Evolutionary conservation across 2,329 filamentous ascomycete genomes (phyloP).

Genomic region (Cercospora nicotianae): DNA sequence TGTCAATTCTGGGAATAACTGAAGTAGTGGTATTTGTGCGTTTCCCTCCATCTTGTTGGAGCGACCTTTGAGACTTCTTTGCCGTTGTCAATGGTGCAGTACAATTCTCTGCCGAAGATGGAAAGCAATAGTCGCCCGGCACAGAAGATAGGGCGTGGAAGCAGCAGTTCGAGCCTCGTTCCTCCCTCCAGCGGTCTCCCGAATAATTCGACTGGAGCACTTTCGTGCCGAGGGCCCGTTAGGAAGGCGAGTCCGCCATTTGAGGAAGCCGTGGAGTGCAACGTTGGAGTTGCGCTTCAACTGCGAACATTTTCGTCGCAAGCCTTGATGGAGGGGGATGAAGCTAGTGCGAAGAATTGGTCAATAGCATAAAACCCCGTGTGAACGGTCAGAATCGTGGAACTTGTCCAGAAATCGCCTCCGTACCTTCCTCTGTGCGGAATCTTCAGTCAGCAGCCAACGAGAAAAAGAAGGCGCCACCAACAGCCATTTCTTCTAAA

Average conservation of each 20-base stretch:
- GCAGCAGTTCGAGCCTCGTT: not conserved
- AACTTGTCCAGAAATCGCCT: not conserved
- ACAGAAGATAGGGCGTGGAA: not conserved
- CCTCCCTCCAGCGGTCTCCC: not conserved
- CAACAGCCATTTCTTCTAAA: not conserved
- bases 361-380: not conserved
- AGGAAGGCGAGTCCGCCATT: not conserved
- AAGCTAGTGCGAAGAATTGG: not conserved
- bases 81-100: not conserved
- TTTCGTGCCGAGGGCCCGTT: too few species aligned
- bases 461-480: not conserved
- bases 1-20: not conserved
- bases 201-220: not conserved
- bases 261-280: not conserved
- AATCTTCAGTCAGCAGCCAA: not conserved
- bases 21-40: not conserved
- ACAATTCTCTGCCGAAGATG: not conserved
- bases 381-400: not conserved
- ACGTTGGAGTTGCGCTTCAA: not conserved
- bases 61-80: not conserved
- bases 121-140: not conserved
- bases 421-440: not conserved
- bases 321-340: not conserved
- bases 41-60: not conserved
- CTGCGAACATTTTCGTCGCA: not conserved